phyloP scores from a whole-genome alignment of 345 rosid genomes.

The Orychophragmus violaceus region DNA sequence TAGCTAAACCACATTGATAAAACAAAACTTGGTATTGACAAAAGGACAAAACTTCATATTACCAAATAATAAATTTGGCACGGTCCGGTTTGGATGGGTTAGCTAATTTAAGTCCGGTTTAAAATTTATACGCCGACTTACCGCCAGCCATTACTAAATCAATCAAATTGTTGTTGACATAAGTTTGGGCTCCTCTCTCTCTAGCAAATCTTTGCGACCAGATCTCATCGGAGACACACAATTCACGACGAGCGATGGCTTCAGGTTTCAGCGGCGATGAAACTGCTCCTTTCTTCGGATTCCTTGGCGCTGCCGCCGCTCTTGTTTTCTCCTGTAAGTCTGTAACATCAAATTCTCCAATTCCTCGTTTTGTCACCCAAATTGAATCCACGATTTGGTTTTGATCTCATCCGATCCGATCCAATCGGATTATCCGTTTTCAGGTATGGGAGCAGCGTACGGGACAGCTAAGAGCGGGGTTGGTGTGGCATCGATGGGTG shows the following conservation, averaged over 20 bases:
- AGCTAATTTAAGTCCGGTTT: conserved; percentile 13
- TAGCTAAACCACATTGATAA: no score
- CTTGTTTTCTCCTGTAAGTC: conserved; percentile 86
- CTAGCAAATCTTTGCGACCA: conserved; percentile 19
- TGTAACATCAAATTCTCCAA: conserved; percentile 35
- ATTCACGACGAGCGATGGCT: conserved; percentile 35
- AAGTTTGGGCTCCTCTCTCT: neutral
- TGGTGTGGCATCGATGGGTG: conserved; percentile 85
- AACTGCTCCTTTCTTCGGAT: conserved; percentile 84
- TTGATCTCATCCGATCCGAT: neutral
- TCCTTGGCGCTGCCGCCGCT: conserved; percentile 88
- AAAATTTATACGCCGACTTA: neutral
- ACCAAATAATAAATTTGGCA: neutral
- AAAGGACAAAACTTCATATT: neutral
- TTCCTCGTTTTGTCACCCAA: neutral
- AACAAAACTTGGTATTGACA: no score
- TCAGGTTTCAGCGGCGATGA: conserved; percentile 71
- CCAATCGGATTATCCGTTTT: neutral
- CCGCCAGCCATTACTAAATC: neutral
- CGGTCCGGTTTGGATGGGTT: neutral
- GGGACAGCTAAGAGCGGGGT: conserved; percentile 86
- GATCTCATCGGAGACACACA: conserved; percentile 16
- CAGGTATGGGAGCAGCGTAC: conserved; percentile 85
- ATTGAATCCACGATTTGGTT: neutral
- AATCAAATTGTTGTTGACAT: neutral